A percentile compares a stretch with the other conserved stretches of the same genome.
Evolutionary conservation across 2,329 filamentous ascomycete species (phyloP).

Genomic region (Claviceps sp.): DNA sequence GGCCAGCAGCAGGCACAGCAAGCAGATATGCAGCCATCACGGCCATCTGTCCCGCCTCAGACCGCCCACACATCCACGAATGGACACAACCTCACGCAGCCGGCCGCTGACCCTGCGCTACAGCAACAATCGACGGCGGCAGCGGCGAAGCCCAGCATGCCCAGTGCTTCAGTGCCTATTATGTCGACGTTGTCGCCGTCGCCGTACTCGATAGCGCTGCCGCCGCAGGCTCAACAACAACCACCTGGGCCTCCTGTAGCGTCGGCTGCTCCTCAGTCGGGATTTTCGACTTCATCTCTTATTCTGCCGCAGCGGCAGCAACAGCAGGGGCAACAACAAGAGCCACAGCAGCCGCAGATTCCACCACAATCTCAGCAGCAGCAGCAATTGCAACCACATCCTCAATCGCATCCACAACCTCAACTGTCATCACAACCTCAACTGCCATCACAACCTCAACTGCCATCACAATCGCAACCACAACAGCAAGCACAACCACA

Average conservation of each 20-base stretch:
- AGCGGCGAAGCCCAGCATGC: not conserved
- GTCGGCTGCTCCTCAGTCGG: not conserved
- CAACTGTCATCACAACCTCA: too few relatives aligned
- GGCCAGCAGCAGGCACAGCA: constrained; percentile 11
- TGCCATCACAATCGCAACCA: too few relatives aligned
- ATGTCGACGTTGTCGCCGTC: not conserved
- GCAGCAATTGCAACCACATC: too few relatives aligned
- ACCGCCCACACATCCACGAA: not conserved
- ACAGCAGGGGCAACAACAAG: too few relatives aligned
- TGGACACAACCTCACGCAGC: not conserved
- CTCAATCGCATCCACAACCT: too few relatives aligned
- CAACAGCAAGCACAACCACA: not conserved
- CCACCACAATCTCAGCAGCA: too few relatives aligned
- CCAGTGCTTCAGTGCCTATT: not conserved
- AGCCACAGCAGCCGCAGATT: too few relatives aligned
- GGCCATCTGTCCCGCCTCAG: constrained; percentile 2
- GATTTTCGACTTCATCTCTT: not conserved
- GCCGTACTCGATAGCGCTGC: not conserved
- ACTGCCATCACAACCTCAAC: too few relatives aligned
- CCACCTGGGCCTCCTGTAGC: not conserved
- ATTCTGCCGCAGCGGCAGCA: not conserved
- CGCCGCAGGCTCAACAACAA: not conserved
- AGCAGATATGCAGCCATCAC: constrained; percentile 7
- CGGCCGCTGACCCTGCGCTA: not conserved
- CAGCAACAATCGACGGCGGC: not conserved